Base-by-base conservation (phyloP, 2,329 filamentous ascomycete species). In the Monilinia fructigena region DNA sequence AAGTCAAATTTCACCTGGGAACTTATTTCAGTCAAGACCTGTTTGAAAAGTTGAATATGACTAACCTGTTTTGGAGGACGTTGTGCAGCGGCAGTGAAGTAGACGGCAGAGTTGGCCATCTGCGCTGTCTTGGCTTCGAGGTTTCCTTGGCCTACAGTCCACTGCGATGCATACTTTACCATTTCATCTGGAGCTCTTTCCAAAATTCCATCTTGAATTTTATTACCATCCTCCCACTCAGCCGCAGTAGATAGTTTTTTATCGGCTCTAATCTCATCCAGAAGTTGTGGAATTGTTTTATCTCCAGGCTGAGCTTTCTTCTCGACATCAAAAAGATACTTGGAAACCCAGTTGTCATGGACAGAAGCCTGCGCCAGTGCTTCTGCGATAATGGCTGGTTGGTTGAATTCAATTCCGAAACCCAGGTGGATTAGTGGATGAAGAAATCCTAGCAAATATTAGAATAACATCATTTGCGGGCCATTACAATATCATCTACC, bases 391-490 rank as follows among this genome's bases (percentile, higher is more conserved):
- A 96, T 87, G 48, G 90, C 90, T 2, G 91, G 91, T 74, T 96
- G 92, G 12, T 83, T 76, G 80, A 92, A 96, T 75, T 96, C 92
- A 47, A 97, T 75, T 5, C 90, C 93, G 74, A 92, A 96, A 59
- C 92, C 90, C 26, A 96, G 83, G 75, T 96, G 92, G 69, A 97
- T 93, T 20, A 95, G 79, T 2, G 92, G 92, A 74, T 96, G 92
- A 2, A 93, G 72, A 69, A 94, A 83, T 0, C 90, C 87, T 84
- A 71, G 47, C 28, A 26, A 52, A 48, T 56, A 11, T 58, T n/a
- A 67, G 26, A 16, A 40, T 26, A 4, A 18, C 26, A 12, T 23
- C 18, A n/a, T 31, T 35, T 5, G 23, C 20, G 31, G 28, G n/a
- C 26, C 12, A 28, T 16, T 18, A 28, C 18, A 53, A 47, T 47